Percentiles rank a stretch among this genome's conserved stretches.
Evolutionary conservation across 192 early-diverging fungal species (phyloP).

Genomic region (Backusella tuberculispora): DNA sequence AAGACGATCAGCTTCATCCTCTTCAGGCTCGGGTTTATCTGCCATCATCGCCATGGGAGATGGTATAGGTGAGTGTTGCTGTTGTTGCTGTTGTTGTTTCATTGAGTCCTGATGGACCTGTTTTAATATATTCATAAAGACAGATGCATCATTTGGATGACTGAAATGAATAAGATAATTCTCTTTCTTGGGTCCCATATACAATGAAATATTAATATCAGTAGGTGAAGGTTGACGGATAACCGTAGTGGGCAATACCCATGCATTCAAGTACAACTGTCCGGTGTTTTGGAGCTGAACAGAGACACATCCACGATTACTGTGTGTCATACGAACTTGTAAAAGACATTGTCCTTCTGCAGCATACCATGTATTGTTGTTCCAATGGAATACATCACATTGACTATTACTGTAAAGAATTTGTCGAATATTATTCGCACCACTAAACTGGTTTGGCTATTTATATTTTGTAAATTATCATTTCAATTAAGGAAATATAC

Average conservation of each 20-base stretch:
- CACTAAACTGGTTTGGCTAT: constrained; percentile 13
- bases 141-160: constrained; percentile 41
- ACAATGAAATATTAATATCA: constrained; percentile 53
- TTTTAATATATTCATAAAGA: constrained; percentile 44
- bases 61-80: not conserved
- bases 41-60: not conserved
- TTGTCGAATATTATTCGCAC: constrained; percentile 17
- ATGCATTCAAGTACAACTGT: constrained; percentile 58
- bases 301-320: constrained; percentile 49
- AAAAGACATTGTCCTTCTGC: constrained; percentile 50
- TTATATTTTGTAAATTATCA: too few species aligned
- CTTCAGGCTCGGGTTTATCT: not conserved
- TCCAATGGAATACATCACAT: constrained; percentile 60
- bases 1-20: not conserved
- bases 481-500: too few species aligned
- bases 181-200: constrained; percentile 50
- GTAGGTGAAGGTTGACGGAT: constrained; percentile 49
- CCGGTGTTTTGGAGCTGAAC: constrained; percentile 42
- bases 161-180: constrained; percentile 52
- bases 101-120: constrained; percentile 41
- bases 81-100: constrained; percentile 33
- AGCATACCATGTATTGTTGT: constrained; percentile 52
- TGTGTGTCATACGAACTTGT: constrained; percentile 48
- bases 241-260: constrained; percentile 53
- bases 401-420: constrained; percentile 37